These are phyloP conservation scores for Haematococcus sp. DNA, from an alignment of 139 green algal species.

Conservation along the genomic window DNA sequence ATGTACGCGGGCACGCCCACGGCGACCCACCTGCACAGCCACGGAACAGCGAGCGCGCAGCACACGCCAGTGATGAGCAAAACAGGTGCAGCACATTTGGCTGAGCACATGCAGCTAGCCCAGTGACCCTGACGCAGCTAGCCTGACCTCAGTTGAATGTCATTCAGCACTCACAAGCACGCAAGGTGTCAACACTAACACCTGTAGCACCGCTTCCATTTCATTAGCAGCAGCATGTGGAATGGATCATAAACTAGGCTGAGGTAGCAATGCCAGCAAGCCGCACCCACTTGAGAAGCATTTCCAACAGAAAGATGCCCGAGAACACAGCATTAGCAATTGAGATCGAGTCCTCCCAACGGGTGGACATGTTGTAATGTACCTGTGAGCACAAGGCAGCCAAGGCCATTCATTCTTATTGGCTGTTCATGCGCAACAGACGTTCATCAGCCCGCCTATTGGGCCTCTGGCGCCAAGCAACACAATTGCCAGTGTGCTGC, in stretches of 20 bases:
- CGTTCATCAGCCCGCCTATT: neutral
- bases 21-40: constrained; percentile 54
- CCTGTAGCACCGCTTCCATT: no score
- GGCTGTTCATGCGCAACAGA: neutral
- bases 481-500: neutral
- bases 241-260: no score
- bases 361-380: constrained; percentile 14
- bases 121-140: neutral
- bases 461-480: neutral
- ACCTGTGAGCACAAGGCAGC: constrained; percentile 8
- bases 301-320: constrained; percentile 54
- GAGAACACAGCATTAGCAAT: constrained; percentile 55
- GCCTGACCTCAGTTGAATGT: neutral
- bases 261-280: constrained; percentile 8
- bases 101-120: neutral
- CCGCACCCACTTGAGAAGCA: constrained; percentile 55
- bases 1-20: constrained; percentile 20
- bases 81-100: neutral
- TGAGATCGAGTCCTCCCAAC: constrained; percentile 19
- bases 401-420: neutral
- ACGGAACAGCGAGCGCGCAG: neutral
- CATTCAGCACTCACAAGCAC: no score
- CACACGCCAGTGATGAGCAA: neutral
- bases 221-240: no score
- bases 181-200: no score